Percentiles rank a stretch among this genome's conserved stretches.
Conservation (phyloP, 2,329 filamentous ascomycete species). For the Cytospora mali region DNA sequence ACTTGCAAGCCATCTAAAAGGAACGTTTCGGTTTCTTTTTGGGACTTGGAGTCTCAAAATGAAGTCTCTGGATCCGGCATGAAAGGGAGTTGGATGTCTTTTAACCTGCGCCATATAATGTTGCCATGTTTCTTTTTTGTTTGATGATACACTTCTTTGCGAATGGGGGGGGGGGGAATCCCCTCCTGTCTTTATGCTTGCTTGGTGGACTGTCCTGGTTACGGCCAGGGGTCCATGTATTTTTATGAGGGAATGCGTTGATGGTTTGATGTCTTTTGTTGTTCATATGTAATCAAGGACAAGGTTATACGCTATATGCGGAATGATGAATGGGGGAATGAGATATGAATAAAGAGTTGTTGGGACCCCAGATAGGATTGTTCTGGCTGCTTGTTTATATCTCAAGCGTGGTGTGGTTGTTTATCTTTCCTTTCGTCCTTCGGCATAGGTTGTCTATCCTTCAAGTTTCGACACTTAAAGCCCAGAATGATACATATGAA, state of each 20-base stretch:
- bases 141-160: not conserved
- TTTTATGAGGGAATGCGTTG: constrained; percentile 11
- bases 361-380: not conserved
- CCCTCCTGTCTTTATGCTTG: not conserved
- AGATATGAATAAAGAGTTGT: constrained; percentile 9
- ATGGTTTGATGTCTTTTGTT: constrained; percentile 14
- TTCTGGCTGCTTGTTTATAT: not conserved
- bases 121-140: not conserved
- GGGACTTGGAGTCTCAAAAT: not conserved
- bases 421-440: not conserved
- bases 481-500: not conserved
- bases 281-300: constrained; percentile 13
- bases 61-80: constrained; percentile 10
- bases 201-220: constrained; percentile 2
- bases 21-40: not conserved
- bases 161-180: constrained; percentile 3
- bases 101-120: constrained; percentile 10
- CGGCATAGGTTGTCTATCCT: not conserved
- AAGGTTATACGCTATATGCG: constrained; percentile 14
- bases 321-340: constrained; percentile 8
- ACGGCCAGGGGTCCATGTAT: not conserved
- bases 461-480: not conserved
- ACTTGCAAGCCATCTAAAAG: constrained; percentile 53
- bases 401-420: not conserved
- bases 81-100: constrained; percentile 4